Conservation (phyloP, 768 basidiomycete genomes). For the Podaxis carcinomalis region DNA sequence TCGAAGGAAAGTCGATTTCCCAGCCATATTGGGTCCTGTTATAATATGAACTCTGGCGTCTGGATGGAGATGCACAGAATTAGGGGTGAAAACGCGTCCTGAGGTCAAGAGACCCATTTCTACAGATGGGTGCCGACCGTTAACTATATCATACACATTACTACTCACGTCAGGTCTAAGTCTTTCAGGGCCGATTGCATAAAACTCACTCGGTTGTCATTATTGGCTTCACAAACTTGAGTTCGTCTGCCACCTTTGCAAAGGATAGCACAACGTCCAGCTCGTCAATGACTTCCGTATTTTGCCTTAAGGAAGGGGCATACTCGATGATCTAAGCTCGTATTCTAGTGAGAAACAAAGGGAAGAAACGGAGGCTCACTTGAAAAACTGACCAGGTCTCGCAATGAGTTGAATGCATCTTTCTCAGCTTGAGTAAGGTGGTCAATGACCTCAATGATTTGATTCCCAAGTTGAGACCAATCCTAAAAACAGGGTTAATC, state of each 20-base stretch:
- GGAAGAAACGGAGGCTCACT: neutral
- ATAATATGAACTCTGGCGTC: slow-evolving; percentile 71
- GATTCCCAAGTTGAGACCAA: slow-evolving; percentile 73
- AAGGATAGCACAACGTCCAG: slow-evolving; percentile 82
- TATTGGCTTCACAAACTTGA: slow-evolving; percentile 69
- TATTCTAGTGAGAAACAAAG: neutral
- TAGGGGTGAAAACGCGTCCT: slow-evolving; percentile 80
- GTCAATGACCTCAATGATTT: slow-evolving; percentile 53
- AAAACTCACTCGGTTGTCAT: slow-evolving; percentile 62
- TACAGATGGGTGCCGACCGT: slow-evolving; percentile 91
- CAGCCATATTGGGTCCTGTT: slow-evolving; percentile 95
- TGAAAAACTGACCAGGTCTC: slow-evolving; percentile 49
- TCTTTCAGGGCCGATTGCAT: neutral
- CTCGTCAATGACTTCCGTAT: slow-evolving; percentile 80
- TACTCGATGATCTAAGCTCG: slow-evolving; percentile 54
- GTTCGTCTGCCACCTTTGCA: slow-evolving; percentile 72
- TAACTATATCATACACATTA: slow-evolving; percentile 54
- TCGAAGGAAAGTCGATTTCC: slow-evolving; percentile 90
- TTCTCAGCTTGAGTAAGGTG: slow-evolving; percentile 59
- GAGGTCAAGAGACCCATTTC: slow-evolving; percentile 77
- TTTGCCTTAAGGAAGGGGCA: slow-evolving; percentile 56
- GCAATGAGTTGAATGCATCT: slow-evolving; percentile 65
- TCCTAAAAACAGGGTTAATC: slow-evolving; percentile 34
- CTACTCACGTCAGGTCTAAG: slow-evolving; percentile 28
- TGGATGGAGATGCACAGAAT: slow-evolving; percentile 63